Conservation (phyloP, 2,329 filamentous ascomycete genomes). For the Diaporthe australafricana region DNA sequence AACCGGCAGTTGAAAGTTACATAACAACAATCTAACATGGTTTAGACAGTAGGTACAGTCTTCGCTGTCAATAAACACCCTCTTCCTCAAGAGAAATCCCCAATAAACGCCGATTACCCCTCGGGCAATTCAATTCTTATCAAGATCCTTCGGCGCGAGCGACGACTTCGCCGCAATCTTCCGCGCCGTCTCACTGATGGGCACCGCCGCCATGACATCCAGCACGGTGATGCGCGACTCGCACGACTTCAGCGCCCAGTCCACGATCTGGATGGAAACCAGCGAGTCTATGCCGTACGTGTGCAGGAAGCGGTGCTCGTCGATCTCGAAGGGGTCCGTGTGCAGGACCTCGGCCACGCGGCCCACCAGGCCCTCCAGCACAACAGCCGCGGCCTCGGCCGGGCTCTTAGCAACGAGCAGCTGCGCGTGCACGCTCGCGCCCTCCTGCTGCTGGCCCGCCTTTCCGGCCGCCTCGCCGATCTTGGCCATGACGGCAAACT, state of each 20-base stretch:
- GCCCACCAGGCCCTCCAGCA: not conserved
- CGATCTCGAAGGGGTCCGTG: not conserved
- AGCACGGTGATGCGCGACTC: not conserved
- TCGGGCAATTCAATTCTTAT: not conserved
- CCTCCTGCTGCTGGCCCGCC: not conserved
- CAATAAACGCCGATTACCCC: not conserved
- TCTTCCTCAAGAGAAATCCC: not conserved
- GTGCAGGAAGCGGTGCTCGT: not conserved
- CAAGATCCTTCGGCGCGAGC: not conserved
- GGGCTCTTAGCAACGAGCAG: not conserved
- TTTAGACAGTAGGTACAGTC: not conserved
- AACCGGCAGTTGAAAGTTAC: not conserved
- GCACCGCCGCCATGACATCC: constrained; percentile 8
- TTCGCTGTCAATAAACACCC: not conserved
- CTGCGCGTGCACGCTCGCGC: not conserved
- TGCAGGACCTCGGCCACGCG: not conserved
- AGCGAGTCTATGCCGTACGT: not conserved
- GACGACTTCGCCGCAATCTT: not conserved
- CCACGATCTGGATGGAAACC: not conserved
- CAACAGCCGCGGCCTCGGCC: not conserved
- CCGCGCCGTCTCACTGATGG: not conserved
- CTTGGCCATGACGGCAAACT: not conserved
- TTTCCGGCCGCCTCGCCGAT: not conserved
- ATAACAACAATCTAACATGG: not conserved
- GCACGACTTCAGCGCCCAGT: not conserved